phyloP scores from a whole-genome alignment of 1,284 basidiomycete genomes.

The Naganishia sp. region DNA sequence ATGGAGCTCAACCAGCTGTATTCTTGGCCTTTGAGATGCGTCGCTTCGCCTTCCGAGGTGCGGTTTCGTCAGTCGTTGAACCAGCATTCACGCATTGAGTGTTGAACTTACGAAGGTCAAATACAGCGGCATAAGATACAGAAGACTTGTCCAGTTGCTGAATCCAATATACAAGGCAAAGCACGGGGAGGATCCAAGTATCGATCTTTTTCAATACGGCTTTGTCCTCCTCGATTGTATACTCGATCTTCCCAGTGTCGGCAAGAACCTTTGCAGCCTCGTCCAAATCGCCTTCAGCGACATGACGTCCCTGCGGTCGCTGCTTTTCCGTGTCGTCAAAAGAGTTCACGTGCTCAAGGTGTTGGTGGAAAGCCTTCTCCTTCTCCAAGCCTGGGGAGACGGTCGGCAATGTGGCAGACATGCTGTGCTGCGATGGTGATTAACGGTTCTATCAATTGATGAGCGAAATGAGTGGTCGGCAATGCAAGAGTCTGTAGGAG shows the following conservation, averaged over 20 bases:
- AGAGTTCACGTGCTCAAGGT: conserved; percentile 9
- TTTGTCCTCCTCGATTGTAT: conserved; percentile 42
- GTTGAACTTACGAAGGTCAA: conserved; percentile 37
- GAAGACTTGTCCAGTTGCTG: conserved; percentile 49
- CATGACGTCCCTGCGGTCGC: background rate
- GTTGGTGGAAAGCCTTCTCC: conserved; percentile 10
- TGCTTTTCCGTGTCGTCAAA: conserved; percentile 15
- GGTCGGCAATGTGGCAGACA: background rate
- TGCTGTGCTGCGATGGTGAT: background rate
- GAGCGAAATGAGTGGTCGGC: too few relatives aligned
- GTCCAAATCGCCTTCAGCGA: conserved; percentile 32
- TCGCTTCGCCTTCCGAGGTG: conserved; percentile 19
- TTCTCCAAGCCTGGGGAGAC: conserved; percentile 1
- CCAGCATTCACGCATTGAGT: too few relatives aligned
- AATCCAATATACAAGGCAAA: conserved; percentile 27
- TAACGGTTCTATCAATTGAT: too few relatives aligned
- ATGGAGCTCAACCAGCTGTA: conserved; percentile 44
- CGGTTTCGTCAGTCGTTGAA: too few relatives aligned
- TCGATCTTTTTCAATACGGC: conserved; percentile 38
- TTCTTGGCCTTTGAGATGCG: conserved; percentile 38
- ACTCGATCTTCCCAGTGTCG: conserved; percentile 42
- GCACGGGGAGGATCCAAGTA: conserved; percentile 16
- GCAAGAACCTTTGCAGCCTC: conserved; percentile 43
- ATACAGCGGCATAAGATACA: conserved; percentile 50
- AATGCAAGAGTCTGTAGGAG: too few relatives aligned